Percentiles rank a stretch among this genome's conserved stretches.
These are phyloP conservation scores for Lupinus albus DNA, from an alignment of 306 rosid genomes.

Conservation along the genomic window DNA sequence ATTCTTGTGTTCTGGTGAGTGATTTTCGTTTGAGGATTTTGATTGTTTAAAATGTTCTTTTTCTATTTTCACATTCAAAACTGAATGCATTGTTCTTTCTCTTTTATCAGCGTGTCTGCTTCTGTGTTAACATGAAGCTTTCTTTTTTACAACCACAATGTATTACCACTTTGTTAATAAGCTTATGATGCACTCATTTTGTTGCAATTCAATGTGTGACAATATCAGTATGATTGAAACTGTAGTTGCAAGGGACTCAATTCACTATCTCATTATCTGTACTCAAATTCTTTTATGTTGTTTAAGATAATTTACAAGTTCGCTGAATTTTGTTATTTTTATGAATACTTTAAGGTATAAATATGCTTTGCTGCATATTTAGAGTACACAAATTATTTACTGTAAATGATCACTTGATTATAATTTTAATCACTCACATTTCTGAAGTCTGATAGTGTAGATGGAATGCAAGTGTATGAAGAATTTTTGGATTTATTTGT, in stretches of 20 bases:
- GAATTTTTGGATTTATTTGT: constrained; percentile 5
- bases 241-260: neutral
- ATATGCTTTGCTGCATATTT: neutral
- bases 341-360: neutral
- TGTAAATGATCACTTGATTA: neutral
- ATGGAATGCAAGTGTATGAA: constrained; percentile 36
- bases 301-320: neutral
- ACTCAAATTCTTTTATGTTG: neutral
- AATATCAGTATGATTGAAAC: neutral
- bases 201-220: no score
- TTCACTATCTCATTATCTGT: neutral
- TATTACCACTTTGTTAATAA: no score
- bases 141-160: no score
- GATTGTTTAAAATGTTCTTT: no score
- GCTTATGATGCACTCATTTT: no score
- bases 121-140: no score
- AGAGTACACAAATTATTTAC: neutral
- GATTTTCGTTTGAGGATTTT: no score
- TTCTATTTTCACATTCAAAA: no score
- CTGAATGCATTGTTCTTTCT: no score
- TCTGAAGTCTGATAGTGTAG: neutral
- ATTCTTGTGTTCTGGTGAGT: no score
- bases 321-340: neutral
- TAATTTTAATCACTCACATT: constrained; percentile 1
- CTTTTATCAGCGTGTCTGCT: no score